Base-by-base conservation (phyloP, 495 filamentous ascomycete species). In the Hypoxylon crocopeplum region DNA sequence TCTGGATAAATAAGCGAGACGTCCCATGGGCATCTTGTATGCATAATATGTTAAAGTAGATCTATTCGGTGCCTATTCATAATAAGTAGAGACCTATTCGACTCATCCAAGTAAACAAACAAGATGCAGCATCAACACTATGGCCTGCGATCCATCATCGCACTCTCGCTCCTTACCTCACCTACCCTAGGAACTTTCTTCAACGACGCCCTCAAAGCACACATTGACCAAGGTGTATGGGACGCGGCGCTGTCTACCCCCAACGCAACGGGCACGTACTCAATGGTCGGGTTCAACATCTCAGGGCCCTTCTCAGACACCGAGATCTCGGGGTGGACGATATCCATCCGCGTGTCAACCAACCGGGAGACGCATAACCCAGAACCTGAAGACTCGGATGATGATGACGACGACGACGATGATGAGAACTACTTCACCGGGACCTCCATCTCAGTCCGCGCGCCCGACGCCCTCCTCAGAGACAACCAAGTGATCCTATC, bases 261-360 rank as follows among this genome's bases (percentile, higher is more conserved):
- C 7, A 41, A 41, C 38, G 38, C 38, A 3, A 41, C 38, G 38
- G 38, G 38, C 5, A 41, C 38, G 38, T 41, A 41, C 38, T 5
- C 38, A 8, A 39, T 39, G 37, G 5, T 2, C 37, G 37, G 37
- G 16, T 39, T 39, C 37, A 39, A 39, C 37, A 8, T 39, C 37
- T 8, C 16, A 8, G 37, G 16, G 3, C 16, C 15, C 37, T 39
- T 21, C 37, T 39, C 37, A 1, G 37, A 6, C 37, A 2, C 10
- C 37, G 37, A 39, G 37, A 39, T 39, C 1, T 16, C 37, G 5
- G 37, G 37, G 17, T 39, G 37, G 37, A 39, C 16, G 3, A 39
- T 39, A 16, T 8, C 37, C 16, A 7, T 21, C 1, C 37, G 37
- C 16, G 37, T 39, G 5, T 6, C 37, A 6, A 21, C 37, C 5